A percentile compares a stretch with the other conserved stretches of the same genome.
phyloP scores from a whole-genome alignment of 352 stramenopile species.

The Plasmopara muralis region DNA sequence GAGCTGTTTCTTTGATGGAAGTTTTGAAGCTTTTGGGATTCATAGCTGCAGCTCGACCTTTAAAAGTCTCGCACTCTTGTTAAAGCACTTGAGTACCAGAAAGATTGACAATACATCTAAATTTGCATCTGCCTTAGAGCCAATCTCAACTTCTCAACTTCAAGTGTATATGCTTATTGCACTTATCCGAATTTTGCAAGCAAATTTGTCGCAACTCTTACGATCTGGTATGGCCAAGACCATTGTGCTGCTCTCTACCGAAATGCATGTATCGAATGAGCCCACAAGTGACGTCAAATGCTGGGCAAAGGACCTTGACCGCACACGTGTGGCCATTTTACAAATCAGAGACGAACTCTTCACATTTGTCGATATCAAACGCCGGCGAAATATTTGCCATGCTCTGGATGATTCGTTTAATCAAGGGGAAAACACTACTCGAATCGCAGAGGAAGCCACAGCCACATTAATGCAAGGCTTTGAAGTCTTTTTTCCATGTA shows the following conservation, averaged over 20 bases:
- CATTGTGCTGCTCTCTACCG: slow-evolving; percentile 21
- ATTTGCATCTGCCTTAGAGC: slow-evolving; percentile 1
- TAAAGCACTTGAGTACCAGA: slow-evolving; percentile 36
- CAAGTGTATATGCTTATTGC: slow-evolving; percentile 64
- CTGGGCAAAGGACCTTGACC: slow-evolving; percentile 17
- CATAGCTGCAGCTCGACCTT: slow-evolving; percentile 46
- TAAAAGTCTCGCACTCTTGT: slow-evolving; percentile 27
- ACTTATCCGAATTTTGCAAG: slow-evolving; percentile 64
- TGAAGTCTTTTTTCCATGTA: slow-evolving; percentile 85
- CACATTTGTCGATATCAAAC: slow-evolving; percentile 30
- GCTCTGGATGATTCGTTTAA: slow-evolving; percentile 13
- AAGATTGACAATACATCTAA: slow-evolving; percentile 27
- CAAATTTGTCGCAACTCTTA: slow-evolving; percentile 66
- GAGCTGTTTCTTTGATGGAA: slow-evolving; percentile 26
- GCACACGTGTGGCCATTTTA: slow-evolving; percentile 15
- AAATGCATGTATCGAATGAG: background rate
- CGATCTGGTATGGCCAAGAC: slow-evolving; percentile 43
- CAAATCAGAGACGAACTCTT: slow-evolving; percentile 30
- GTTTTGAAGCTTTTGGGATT: slow-evolving; percentile 36
- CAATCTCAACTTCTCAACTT: slow-evolving; percentile 18
- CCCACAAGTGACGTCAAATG: slow-evolving; percentile 1
- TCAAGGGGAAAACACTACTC: slow-evolving; percentile 16
- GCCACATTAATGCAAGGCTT: slow-evolving; percentile 68
- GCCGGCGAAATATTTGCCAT: slow-evolving; percentile 14
- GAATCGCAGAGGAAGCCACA: slow-evolving; percentile 40